These are phyloP conservation scores for Zygosaccharomyces rouxii DNA, from an alignment of 805 yeast species.

Conservation along the genomic window DNA sequence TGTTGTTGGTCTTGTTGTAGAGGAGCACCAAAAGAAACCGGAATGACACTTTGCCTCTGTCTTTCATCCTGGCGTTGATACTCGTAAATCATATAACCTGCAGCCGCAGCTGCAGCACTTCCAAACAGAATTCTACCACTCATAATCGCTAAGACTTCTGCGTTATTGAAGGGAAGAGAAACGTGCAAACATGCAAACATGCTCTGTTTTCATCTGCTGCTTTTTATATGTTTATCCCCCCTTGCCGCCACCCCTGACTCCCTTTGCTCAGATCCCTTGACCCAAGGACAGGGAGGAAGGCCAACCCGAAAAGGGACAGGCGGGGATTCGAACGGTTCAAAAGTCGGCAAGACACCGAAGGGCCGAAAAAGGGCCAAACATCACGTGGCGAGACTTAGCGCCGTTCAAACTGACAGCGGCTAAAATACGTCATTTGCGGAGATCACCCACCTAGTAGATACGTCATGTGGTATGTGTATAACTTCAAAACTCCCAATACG, in stretches of 20 bases:
- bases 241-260: constrained; percentile 9
- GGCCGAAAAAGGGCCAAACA: background rate
- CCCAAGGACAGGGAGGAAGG: constrained; percentile 2
- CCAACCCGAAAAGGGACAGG: background rate
- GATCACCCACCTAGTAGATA: background rate
- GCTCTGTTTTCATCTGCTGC: background rate
- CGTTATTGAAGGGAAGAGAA: background rate
- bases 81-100: constrained; percentile 27
- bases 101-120: constrained; percentile 27
- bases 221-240: background rate
- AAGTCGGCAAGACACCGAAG: background rate
- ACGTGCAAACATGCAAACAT: too few species aligned
- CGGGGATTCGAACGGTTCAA: background rate
- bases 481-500: too few species aligned
- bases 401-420: background rate
- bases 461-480: too few species aligned
- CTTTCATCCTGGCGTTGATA: constrained; percentile 20
- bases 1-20: background rate
- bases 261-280: constrained; percentile 5
- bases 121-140: constrained; percentile 26
- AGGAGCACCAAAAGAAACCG: constrained; percentile 6
- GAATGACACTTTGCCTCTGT: constrained; percentile 17
- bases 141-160: constrained; percentile 9
- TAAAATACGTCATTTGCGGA: background rate
- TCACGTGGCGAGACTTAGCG: background rate